Base-by-base conservation (phyloP, 139 green algal species). In the Auxenochlorella pyrenoidosa region DNA sequence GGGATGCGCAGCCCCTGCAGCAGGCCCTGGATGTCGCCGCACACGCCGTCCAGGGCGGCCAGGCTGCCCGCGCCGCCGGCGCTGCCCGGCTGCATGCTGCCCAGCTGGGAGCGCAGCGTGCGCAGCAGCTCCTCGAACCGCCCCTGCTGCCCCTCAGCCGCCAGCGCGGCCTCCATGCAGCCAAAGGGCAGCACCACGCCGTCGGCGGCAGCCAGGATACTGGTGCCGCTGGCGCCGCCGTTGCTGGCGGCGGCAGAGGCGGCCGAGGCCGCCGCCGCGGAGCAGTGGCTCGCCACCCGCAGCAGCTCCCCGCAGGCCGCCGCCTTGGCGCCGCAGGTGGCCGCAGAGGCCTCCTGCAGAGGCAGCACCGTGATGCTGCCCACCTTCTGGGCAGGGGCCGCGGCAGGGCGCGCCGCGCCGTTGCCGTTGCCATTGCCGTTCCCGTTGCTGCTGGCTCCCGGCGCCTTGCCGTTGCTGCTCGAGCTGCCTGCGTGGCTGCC, bases 111-210 rank as follows among this genome's bases (percentile, higher is more conserved):
- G 80, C 90, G 84, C 47, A 91, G 76, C 76, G 84, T 26, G 10
- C 79, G 60, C 87, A 97, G 86, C 82, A 96, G 90, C 10, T 81
- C 36, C 40, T 87, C 30, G 40, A 90, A 95, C 36, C 87, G 81
- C 54, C 76, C 75, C 47, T 71, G 44, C 77, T 90, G 44, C 18
- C 89, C 86, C 0, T 85, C 88, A 18, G 82, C 79, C 68, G 89
- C 84, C 38, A 97, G 84, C 6, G 92, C 94, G 30, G 88, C 65
- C 59, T 99, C 95, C 94, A 99, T 97, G n/a, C 51, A 87, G 30
- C 97, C 97, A 92, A 98, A 99, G 0, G 97, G 98, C 65, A 99
- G 82, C 54, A 90, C 91, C 13, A 91, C 90, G 1, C 96, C 96
- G 0, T 79, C 71, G 4, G 96, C 92, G 0, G 94, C 92, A 18